Conservation (phyloP, 2,329 filamentous ascomycete genomes). For the Ceratocystis huliohia region DNA sequence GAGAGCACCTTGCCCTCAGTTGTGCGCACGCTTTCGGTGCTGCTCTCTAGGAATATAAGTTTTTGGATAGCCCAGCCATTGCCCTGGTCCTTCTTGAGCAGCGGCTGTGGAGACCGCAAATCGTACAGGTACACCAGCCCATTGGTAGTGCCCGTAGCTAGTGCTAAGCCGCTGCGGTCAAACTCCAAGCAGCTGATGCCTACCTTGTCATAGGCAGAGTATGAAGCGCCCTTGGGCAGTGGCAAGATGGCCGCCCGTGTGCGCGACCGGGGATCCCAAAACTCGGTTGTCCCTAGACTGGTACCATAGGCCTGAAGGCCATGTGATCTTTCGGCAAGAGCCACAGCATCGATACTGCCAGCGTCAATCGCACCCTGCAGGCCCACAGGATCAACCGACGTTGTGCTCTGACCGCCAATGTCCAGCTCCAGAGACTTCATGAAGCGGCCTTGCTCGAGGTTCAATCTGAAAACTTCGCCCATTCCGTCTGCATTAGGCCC, state of each 20-base stretch:
- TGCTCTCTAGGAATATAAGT: constrained; percentile 54
- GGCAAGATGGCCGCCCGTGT: constrained; percentile 62
- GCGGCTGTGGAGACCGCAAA: constrained; percentile 70
- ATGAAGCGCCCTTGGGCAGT: constrained; percentile 17
- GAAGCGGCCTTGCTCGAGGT: constrained; percentile 81
- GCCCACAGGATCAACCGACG: constrained; percentile 45
- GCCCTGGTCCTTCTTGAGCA: constrained; percentile 88
- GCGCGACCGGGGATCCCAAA: constrained; percentile 84
- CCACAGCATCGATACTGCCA: constrained; percentile 74
- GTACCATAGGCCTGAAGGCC: constrained; percentile 89
- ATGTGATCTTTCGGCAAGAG: constrained; percentile 78
- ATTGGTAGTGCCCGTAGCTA: constrained; percentile 76
- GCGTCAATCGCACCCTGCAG: constrained; percentile 78
- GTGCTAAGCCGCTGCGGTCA: constrained; percentile 65
- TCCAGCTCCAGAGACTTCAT: constrained; percentile 91
- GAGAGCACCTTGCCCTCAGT: constrained; percentile 81
- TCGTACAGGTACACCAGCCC: constrained; percentile 88
- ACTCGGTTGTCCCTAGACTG: constrained; percentile 86
- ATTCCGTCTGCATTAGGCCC: constrained; percentile 74
- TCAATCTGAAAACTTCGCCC: constrained; percentile 86
- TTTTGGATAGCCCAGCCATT: constrained; percentile 89
- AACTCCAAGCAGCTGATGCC: constrained; percentile 85
- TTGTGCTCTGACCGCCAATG: constrained; percentile 55
- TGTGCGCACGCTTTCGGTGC: constrained; percentile 60
- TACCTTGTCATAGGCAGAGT: constrained; percentile 44